Conservation (phyloP, 2,329 filamentous ascomycete genomes). For the Neobulgaria alba region DNA sequence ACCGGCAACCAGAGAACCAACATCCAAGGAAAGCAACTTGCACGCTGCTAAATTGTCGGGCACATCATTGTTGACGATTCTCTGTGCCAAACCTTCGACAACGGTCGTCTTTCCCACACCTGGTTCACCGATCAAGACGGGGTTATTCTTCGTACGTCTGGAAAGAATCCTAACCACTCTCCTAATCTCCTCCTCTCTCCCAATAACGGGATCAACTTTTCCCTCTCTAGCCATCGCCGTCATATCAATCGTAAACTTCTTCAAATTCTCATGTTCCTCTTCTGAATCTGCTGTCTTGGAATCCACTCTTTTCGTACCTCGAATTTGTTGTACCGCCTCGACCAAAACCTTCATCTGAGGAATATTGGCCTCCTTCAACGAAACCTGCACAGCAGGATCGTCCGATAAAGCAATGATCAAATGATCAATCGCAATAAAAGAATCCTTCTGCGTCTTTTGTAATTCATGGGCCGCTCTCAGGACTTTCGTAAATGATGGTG, state of each 20-base stretch:
- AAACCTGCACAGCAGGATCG: constrained; percentile 63
- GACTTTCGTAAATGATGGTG: constrained; percentile 73
- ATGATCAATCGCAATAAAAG: constrained; percentile 89
- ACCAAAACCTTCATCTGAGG: constrained; percentile 87
- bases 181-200: constrained; percentile 90
- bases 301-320: constrained; percentile 87
- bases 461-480: constrained; percentile 79
- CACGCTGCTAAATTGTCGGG: constrained; percentile 91
- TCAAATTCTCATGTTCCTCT: constrained; percentile 86
- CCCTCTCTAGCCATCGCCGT: constrained; percentile 92
- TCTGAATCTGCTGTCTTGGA: constrained; percentile 93
- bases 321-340: constrained; percentile 81
- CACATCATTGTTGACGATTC: constrained; percentile 94
- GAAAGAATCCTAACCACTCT: constrained; percentile 87
- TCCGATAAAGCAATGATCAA: constrained; percentile 80
- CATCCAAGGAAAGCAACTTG: constrained; percentile 88
- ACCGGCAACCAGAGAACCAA: constrained; percentile 88
- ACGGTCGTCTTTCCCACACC: constrained; percentile 99
- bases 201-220: constrained; percentile 96
- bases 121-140: constrained; percentile 92
- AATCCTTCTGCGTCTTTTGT: constrained; percentile 96
- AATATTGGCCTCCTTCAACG: constrained; percentile 78
- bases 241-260: constrained; percentile 99
- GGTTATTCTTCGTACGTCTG: constrained; percentile 95
- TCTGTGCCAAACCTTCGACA: constrained; percentile 87